Base-by-base conservation (phyloP, 2,329 filamentous ascomycete species). In the Nigrospora oryzae region DNA sequence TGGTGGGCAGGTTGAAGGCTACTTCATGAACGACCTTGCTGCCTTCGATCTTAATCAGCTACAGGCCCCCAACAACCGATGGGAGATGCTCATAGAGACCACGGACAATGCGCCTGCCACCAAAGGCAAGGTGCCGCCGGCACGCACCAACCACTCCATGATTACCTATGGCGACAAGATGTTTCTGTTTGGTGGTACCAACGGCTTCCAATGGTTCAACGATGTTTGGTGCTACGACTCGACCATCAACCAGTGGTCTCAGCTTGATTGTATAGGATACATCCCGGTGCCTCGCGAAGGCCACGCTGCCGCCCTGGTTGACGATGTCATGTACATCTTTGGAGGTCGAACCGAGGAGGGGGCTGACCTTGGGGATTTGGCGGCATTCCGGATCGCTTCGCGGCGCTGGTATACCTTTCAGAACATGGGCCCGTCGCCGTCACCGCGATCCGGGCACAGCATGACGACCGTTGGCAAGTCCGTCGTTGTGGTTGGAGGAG, bases 271-370 rank as follows among this genome's bases (percentile, higher is more conserved):
- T 62, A 96, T 97, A 57, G 93, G 93, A 33, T 98, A 96, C 63
- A 97, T 98, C 48, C 93, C 94, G 1, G 84, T 89, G 2, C 84
- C 91, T 15, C 81, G 93, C 49, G 93, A 98, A 72, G 93, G 93
- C 4, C 93, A 98, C 63, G 90, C 94, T 12, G 89, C 93, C 13
- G 84, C 91, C 4, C 73, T 98, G 16, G 90, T 98, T 37, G 89
- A 93, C 62, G 93, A 98, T 61, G 93, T 96, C 48, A 98, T 98
- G 94, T 98, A 98, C 68, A 83, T 98, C 49, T 98, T 98, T 63
- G 94, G 94, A 54, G 93, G 93, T 38, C 85, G 93, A 48, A 96
- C 89, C 0, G 89, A 96, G 59, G 90, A 97, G 54, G 93, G 93
- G 1, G 80, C 83, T 28, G 93, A 98, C 61, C 71, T 98, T 4